Base-by-base conservation (phyloP, 2,329 filamentous ascomycete genomes). In the Trichophyton schoenleinii region DNA sequence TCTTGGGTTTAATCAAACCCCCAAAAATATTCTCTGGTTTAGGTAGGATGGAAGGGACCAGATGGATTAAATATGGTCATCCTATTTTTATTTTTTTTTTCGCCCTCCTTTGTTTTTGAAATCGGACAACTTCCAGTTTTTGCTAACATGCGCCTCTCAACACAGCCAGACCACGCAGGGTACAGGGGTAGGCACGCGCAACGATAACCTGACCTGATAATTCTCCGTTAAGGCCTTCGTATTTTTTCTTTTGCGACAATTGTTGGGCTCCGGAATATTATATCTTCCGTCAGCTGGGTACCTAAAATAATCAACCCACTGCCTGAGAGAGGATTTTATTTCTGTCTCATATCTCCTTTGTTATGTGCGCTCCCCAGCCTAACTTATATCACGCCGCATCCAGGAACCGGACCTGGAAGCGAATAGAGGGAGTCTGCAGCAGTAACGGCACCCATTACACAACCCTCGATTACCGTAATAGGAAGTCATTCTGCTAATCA, bases 41-140 rank as follows among this genome's bases (percentile, higher is more conserved):
- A 31, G 28, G 28, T 15, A 55, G 5, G 49, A 28, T 28, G 34
- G 49, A 55, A 36, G 49, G 36, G 49, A 28, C 31, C 31, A 8
- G 13, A 18, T 15, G 25, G 34, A 55, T 55, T 36, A 55, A 44
- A 55, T 55, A 55, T 55, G 15, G 49, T 55, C 49, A 55, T 55
- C 25, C 49, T 15, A 31, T 31, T 31, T 31, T 44, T n/a, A n/a
- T n/a, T 8, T 44, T 44, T 44, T 44, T 44, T 18, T 44, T 44
- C 5, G 6, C 15, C 34, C 8, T n/a, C 15, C n/a, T n/a, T 44
- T 36, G 9, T 18, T 28, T 20, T 55, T 20, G 34, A 13, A 55
- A 36, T 55, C 49, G 49, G 49, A 55, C 49, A 55, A 55, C 49
- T 55, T 55, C 49, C 49, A 55, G 49, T 28, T 55, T 55, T 36